These are phyloP conservation scores for Pueraria montana DNA, from an alignment of 306 rosid species.

Conservation along the genomic window DNA sequence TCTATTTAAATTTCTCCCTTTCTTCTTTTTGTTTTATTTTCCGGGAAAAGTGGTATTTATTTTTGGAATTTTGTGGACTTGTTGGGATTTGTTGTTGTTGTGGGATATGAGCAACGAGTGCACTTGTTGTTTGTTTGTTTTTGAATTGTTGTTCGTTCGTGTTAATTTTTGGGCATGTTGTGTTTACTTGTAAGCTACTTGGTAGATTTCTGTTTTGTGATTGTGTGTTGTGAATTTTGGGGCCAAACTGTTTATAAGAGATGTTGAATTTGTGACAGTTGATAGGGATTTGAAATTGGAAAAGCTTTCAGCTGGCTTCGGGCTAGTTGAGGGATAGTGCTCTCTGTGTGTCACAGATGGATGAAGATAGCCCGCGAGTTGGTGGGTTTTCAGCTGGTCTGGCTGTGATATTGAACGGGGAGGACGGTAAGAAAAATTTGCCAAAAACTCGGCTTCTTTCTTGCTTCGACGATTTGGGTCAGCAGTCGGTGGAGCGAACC, in stretches of 20 bases:
- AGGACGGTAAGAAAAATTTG: constrained; percentile 64
- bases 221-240: constrained; percentile 36
- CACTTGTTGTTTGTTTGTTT: constrained; percentile 31
- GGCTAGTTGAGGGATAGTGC: constrained; percentile 57
- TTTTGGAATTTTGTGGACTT: constrained; percentile 22
- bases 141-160: not conserved
- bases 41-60: not conserved
- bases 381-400: constrained; percentile 96
- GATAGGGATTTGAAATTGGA: constrained; percentile 47
- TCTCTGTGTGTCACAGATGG: constrained; percentile 61
- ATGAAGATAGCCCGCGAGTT: constrained; percentile 74
- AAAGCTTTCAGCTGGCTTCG: constrained; percentile 48
- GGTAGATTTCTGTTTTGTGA: not conserved
- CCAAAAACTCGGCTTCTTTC: constrained; percentile 78
- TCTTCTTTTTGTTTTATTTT: constrained; percentile 35
- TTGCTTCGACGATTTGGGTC: constrained; percentile 77
- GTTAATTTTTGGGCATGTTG: constrained; percentile 39
- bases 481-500: constrained; percentile 88
- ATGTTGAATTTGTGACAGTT: constrained; percentile 46
- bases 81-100: constrained; percentile 28
- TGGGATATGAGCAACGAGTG: constrained; percentile 4
- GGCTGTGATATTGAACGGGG: constrained; percentile 80
- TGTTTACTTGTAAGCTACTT: not conserved
- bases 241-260: constrained; percentile 12
- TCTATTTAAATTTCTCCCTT: not conserved